A percentile compares a stretch with the other conserved stretches of the same genome.
Evolutionary conservation across 129 eudicot genomes (phyloP).

Genomic region (Saussurea involucrata): DNA sequence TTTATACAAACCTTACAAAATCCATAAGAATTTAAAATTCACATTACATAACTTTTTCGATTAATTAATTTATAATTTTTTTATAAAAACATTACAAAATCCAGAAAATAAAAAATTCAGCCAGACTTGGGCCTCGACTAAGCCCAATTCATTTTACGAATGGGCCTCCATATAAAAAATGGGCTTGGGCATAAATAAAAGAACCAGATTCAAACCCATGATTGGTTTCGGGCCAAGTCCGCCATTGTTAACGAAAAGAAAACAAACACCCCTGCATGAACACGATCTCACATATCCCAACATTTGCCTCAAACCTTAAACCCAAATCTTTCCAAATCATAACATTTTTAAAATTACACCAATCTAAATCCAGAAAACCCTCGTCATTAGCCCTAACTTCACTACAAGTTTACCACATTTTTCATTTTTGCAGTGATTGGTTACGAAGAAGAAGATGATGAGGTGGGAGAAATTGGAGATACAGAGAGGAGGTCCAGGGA

Average conservation of each 20-base stretch:
- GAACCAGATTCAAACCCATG: not conserved
- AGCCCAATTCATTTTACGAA: too few species aligned
- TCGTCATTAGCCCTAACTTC: slow-evolving; percentile 19
- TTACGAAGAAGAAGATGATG: slow-evolving; percentile 34
- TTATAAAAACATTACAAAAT: too few species aligned
- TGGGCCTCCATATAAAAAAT: not conserved
- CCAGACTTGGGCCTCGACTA: too few species aligned
- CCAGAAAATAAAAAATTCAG: too few species aligned
- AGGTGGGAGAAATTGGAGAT: slow-evolving; percentile 76
- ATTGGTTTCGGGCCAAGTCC: not conserved
- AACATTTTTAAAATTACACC: not conserved
- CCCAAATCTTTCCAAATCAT: slow-evolving; percentile 23
- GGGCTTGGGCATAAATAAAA: not conserved
- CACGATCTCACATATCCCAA: slow-evolving; percentile 22
- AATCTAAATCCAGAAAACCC: slow-evolving; percentile 11
- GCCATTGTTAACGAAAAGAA: not conserved
- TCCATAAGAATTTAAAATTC: too few species aligned
- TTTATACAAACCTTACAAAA: too few species aligned
- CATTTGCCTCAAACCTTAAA: slow-evolving; percentile 17
- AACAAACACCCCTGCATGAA: not conserved
- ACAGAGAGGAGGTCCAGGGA: slow-evolving; percentile 67
- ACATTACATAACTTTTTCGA: too few species aligned
- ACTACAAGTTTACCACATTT: slow-evolving; percentile 11
- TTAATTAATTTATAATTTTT: too few species aligned
- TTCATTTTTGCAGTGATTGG: slow-evolving; percentile 8